phyloP scores from a whole-genome alignment of 306 rosid species.

The Begonia fuchsioides region DNA sequence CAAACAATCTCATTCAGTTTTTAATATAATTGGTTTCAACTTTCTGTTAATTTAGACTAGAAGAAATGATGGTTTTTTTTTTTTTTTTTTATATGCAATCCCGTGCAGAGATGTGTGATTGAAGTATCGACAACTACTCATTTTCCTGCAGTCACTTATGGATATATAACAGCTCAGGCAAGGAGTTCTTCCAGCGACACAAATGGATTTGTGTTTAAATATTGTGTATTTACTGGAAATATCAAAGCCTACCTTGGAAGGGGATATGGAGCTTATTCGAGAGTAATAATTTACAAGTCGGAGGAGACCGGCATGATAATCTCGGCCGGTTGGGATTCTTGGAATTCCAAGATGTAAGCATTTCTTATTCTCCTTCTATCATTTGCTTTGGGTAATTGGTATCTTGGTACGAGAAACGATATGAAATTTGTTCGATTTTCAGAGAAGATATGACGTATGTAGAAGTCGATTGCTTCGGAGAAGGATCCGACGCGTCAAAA shows the following conservation, averaged over 20 bases:
- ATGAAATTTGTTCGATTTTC: neutral
- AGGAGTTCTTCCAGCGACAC: slow-evolving; percentile 5
- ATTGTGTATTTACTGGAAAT: slow-evolving; percentile 18
- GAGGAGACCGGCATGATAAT: slow-evolving; percentile 8
- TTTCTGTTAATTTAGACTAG: neutral
- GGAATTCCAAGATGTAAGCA: slow-evolving; percentile 16
- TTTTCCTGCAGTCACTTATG: neutral
- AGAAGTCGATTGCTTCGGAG: slow-evolving; percentile 22
- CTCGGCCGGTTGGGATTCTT: slow-evolving; percentile 28
- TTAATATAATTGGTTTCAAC: neutral
- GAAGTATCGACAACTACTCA: slow-evolving; percentile 1
- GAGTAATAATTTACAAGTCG: slow-evolving; percentile 26
- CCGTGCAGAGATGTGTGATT: no score
- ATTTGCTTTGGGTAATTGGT: neutral
- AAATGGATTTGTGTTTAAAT: slow-evolving; percentile 26
- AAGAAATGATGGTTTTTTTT: neutral
- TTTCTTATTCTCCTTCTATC: neutral
- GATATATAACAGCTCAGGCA: slow-evolving; percentile 22
- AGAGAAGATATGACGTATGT: slow-evolving; percentile 15
- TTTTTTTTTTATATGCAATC: no score
- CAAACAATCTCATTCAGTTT: neutral
- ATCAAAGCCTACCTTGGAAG: slow-evolving; percentile 25
- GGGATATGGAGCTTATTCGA: slow-evolving; percentile 13
- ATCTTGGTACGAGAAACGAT: no score
- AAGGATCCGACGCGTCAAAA: slow-evolving; percentile 18